Base-by-base conservation (phyloP, 352 stramenopile genomes). In the Globisporangium emineosum region DNA sequence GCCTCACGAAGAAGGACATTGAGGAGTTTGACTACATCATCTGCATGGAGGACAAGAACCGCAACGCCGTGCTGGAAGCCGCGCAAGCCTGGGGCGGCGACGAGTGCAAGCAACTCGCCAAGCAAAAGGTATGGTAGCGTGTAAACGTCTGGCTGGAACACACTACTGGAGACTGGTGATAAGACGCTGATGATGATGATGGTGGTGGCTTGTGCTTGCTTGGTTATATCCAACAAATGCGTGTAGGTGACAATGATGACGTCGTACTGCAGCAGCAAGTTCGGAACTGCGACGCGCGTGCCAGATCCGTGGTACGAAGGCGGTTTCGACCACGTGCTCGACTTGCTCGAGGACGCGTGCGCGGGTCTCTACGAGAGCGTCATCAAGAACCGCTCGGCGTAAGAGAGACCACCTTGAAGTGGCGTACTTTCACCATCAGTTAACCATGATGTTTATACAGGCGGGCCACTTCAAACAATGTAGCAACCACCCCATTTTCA, bases 31-130 rank as follows among this genome's bases (percentile, higher is more conserved):
- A 97, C 65, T 83, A 93, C 62, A 94, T 97, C 66, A 80, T 96
- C 32, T 93, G 85, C 65, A 97, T 97, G 89, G 89, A 97, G 60
- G 70, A 82, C 60, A 89, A 87, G 72, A 97, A 97, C 75, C 78
- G 78, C 42, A 50, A 64, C n/a, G 86, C 87, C 2, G 87, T 97
- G 64, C 64, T 94, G 25, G 87, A 95, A 60, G 89, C 89, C 0
- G 89, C 88, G 1, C 65, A 87, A 12, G 70, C 86, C 37, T 97
- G 89, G 89, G 89, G 87, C n/a, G 89, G 88, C 30, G 74, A 59
- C 3, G 57, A 83, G 1, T 79, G 76, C 52, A 67, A 65, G 5
- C 71, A 79, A 52, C 57, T 89, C 3, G 86, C 83, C 19, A 72
- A 79, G 17, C 40, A 68, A 49, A 94, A 93, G 76, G 79, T 85